phyloP scores from a whole-genome alignment of 805 yeast genomes.

The Barnettozyma vustinii region DNA sequence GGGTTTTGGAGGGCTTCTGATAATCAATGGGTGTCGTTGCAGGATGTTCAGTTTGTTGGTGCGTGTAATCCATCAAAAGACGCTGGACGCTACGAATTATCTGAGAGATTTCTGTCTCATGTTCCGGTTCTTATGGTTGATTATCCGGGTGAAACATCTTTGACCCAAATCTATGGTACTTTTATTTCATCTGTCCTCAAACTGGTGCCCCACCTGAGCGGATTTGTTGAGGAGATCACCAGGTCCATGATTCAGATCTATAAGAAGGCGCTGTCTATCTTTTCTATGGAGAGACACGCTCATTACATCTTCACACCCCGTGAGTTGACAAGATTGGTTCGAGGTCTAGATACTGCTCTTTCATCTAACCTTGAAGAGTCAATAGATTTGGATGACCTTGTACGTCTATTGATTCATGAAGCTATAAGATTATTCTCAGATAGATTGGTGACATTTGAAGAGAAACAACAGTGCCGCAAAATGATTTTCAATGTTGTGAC shows the following conservation, averaged over 20 bases:
- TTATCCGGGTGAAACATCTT: constrained; percentile 63
- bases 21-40: constrained; percentile 59
- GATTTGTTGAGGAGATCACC: constrained; percentile 47
- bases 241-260: constrained; percentile 66
- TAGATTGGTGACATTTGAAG: constrained; percentile 45
- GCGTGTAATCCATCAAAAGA: constrained; percentile 91
- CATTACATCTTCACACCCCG: constrained; percentile 85
- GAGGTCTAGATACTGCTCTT: constrained; percentile 60
- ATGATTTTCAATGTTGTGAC: constrained; percentile 31
- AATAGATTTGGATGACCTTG: constrained; percentile 37
- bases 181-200: constrained; percentile 54
- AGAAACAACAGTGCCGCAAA: constrained; percentile 44
- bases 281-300: constrained; percentile 35
- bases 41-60: constrained; percentile 77
- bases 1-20: constrained; percentile 73
- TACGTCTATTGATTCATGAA: constrained; percentile 77
- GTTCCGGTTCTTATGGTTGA: constrained; percentile 65
- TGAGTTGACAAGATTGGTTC: constrained; percentile 82
- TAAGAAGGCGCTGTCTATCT: constrained; percentile 33
- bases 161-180: constrained; percentile 60
- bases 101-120: constrained; percentile 62
- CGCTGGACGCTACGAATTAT: constrained; percentile 59
- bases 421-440: constrained; percentile 75
- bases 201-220: constrained; percentile 53
- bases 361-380: constrained; percentile 25